Percentiles rank a stretch among this genome's conserved stretches.
Evolutionary conservation across 1,284 basidiomycete genomes (phyloP).

Genomic region (Apiotrichum siamense): DNA sequence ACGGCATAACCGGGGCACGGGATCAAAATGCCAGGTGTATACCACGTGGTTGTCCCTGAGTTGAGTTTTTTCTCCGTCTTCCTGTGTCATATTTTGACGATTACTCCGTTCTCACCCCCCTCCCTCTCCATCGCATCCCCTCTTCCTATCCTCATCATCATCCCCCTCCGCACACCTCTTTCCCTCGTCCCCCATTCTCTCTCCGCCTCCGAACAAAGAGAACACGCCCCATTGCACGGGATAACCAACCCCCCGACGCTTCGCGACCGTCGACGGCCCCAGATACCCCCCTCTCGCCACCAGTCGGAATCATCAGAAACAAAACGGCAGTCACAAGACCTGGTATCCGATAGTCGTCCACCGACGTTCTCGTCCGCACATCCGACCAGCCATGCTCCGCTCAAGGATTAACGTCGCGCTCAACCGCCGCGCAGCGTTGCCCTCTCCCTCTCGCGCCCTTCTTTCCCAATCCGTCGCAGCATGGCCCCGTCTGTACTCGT

Average conservation of each 20-base stretch:
- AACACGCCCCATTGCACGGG: background rate
- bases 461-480: background rate
- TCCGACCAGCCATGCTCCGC: slow-evolving; percentile 12
- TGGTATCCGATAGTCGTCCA: background rate
- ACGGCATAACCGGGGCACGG: too few relatives aligned
- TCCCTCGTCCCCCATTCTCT: background rate
- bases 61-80: too few relatives aligned
- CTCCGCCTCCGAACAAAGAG: background rate
- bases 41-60: too few relatives aligned
- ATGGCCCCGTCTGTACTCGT: slow-evolving; percentile 2
- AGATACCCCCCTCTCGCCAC: background rate
- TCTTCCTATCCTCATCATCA: background rate
- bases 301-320: background rate
- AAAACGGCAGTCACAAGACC: background rate
- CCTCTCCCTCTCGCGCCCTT: background rate
- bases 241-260: background rate
- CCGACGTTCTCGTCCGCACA: background rate
- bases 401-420: slow-evolving; percentile 9
- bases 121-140: background rate
- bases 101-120: background rate
- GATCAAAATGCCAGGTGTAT: too few relatives aligned
- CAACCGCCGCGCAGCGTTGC: background rate
- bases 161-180: background rate
- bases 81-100: too few relatives aligned
- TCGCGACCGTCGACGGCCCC: background rate